Evolutionary conservation across 805 yeast species (phyloP), one percentile per base, ranked within the genome.

Genomic region (Ogataea trehalophila): DNA sequence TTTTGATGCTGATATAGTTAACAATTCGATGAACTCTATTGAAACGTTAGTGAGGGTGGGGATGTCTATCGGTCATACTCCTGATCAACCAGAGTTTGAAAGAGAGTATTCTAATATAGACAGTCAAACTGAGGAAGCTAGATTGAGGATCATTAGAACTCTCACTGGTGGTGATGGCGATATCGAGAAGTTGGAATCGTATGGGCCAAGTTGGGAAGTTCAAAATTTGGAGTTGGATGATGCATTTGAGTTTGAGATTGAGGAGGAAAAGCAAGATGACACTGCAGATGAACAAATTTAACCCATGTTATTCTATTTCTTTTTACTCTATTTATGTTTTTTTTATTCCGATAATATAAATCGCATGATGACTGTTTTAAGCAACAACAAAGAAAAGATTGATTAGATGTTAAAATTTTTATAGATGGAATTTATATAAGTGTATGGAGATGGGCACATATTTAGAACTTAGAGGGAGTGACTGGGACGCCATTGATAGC

Each of bases 11-110:
- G 98, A 92, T 64, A 61, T 92, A 17, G 61, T 77, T 7, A 66
- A 74, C 29, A 94, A 91, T 62, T 86, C 97, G 0, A 64, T 62
- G 29, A 76, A 77, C 20, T 74, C 83, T 18, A 74, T 88, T 15
- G 99, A 92, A 63, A 91, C 98, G 0, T 71, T 91, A 47, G 83
- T 91, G 1, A 70, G 86, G 45, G 96, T 91, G 1, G 98, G 98
- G 0, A 92, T 88, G 85, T 85, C 95, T 37, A 77, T 92, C 36
- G 98, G 97, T 0, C 97, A 91, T 63, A 54, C 75, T 0, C 76
- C 76, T 0, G 75, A 69, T 13, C 67, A 66, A 0, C 56, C 65
- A 2, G 90, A 84, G 54, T 72, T 63, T 54, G 66, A 69, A 44
- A 70, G 89, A 57, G 56, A 52, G 31, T 43, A 69, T 44, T 61